A percentile compares a stretch with the other conserved stretches of the same genome.
Evolutionary conservation across 257 asterid species (phyloP).

Genomic region (Echites panduratus): DNA sequence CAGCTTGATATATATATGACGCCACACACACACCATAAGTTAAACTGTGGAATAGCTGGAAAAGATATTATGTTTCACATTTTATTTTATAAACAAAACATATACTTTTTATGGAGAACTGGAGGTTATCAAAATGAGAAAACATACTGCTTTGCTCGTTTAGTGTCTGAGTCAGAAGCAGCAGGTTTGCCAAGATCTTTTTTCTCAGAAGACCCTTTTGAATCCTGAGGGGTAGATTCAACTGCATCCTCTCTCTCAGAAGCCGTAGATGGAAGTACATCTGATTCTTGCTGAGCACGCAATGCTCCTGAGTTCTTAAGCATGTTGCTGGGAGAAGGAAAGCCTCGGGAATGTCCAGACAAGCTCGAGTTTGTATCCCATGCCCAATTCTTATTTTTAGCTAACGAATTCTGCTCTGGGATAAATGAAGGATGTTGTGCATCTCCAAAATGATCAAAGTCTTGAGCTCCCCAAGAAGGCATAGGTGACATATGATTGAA

Average conservation of each 20-base stretch:
- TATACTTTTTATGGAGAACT: neutral
- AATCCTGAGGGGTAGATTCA: constrained; percentile 51
- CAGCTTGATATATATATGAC: too few relatives aligned
- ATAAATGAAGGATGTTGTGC: constrained; percentile 39
- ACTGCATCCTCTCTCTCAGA: constrained; percentile 45
- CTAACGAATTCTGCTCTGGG: constrained; percentile 39
- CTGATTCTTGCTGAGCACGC: constrained; percentile 47
- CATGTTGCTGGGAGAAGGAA: constrained; percentile 40
- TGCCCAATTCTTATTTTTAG: constrained; percentile 45
- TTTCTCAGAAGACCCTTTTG: constrained; percentile 46
- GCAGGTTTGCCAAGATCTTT: constrained; percentile 50
- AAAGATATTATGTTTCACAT: neutral
- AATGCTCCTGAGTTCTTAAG: constrained; percentile 39
- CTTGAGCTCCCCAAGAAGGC: constrained; percentile 72
- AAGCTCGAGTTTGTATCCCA: constrained; percentile 52
- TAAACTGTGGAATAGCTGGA: neutral
- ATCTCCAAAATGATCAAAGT: constrained; percentile 48
- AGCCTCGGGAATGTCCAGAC: constrained; percentile 39
- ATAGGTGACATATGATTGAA: constrained; percentile 33
- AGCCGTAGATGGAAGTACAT: constrained; percentile 40
- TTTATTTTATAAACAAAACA: neutral
- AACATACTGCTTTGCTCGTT: constrained; percentile 91
- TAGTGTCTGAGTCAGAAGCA: constrained; percentile 69
- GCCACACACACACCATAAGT: too few relatives aligned
- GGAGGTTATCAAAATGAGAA: constrained; percentile 15